Conservation (phyloP, 1,284 basidiomycete species). For the Pseudozyma hubeiensis region DNA sequence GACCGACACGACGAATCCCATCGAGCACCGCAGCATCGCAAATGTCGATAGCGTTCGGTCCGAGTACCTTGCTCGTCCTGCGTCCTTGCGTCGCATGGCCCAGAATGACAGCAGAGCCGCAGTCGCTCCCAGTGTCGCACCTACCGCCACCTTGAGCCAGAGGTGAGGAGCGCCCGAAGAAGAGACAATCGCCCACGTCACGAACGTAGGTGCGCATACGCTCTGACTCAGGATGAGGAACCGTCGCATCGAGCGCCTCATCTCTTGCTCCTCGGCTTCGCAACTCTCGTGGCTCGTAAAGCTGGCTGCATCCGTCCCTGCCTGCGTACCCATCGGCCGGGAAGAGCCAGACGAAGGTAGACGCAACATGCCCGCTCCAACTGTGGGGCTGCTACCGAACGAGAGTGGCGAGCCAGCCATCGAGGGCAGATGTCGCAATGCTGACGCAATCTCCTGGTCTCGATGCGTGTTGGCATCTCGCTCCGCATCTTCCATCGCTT, state of each 20-base stretch:
- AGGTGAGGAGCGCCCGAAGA: constrained; percentile 25
- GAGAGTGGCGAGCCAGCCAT: constrained; percentile 41
- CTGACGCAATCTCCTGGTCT: constrained; percentile 51
- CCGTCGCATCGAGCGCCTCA: constrained; percentile 35
- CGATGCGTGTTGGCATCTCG: constrained; percentile 35
- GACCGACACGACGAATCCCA: constrained; percentile 62
- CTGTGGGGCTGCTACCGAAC: constrained; percentile 22
- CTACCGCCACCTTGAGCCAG: constrained; percentile 21
- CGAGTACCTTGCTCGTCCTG: constrained; percentile 34
- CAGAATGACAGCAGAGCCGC: constrained; percentile 18
- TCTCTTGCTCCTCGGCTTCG: constrained; percentile 66
- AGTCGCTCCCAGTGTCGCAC: constrained; percentile 16
- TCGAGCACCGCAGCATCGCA: constrained; percentile 47
- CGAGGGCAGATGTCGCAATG: constrained; percentile 46
- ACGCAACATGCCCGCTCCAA: background rate
- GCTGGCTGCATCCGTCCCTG: constrained; percentile 13
- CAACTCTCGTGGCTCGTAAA: constrained; percentile 70
- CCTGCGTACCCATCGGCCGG: constrained; percentile 5
- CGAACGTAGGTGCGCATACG: constrained; percentile 54
- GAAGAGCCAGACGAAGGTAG: constrained; percentile 10
- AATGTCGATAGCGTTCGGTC: constrained; percentile 30
- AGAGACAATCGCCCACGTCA: constrained; percentile 54
- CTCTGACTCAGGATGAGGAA: constrained; percentile 58
- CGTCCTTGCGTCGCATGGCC: constrained; percentile 35
- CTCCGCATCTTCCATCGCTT: constrained; percentile 28